A percentile compares a stretch with the other conserved stretches of the same genome.
Evolutionary conservation across 805 yeast genomes (phyloP).

Genomic region (Wickerhamiella kurtzmanii): DNA sequence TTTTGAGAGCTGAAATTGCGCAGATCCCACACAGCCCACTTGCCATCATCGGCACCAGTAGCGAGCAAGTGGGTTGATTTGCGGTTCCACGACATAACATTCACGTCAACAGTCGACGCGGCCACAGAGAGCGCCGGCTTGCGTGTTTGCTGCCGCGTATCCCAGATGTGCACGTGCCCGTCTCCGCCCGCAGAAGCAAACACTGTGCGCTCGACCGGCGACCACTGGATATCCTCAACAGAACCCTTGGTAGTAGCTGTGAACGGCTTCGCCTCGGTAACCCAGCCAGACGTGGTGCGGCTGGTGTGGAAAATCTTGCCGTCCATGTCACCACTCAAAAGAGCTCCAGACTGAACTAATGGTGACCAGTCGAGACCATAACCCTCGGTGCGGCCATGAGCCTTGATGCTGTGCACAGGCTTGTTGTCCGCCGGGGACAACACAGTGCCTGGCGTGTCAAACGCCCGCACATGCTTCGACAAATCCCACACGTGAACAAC

Average conservation of each 20-base stretch:
- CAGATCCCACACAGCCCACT: constrained; percentile 97
- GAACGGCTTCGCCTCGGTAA: constrained; percentile 73
- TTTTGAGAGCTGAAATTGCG: constrained; percentile 54
- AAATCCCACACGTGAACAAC: constrained; percentile 79
- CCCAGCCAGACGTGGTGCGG: constrained; percentile 65
- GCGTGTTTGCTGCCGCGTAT: constrained; percentile 83
- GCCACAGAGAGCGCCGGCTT: constrained; percentile 75
- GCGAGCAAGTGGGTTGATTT: constrained; percentile 79
- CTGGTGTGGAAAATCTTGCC: constrained; percentile 73
- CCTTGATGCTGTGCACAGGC: constrained; percentile 68
- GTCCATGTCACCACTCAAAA: constrained; percentile 76
- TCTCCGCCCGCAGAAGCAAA: constrained; percentile 93
- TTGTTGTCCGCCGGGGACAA: constrained; percentile 65
- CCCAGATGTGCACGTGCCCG: constrained; percentile 91
- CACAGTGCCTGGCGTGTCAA: constrained; percentile 75
- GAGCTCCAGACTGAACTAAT: constrained; percentile 57
- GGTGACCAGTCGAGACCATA: constrained; percentile 98
- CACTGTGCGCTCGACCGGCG: constrained; percentile 79
- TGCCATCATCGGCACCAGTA: constrained; percentile 93
- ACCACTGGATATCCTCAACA: constrained; percentile 95
- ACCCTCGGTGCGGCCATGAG: constrained; percentile 93
- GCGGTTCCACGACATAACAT: constrained; percentile 91
- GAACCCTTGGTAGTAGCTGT: constrained; percentile 37
- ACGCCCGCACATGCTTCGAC: constrained; percentile 63
- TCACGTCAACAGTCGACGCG: constrained; percentile 75